Evolutionary conservation across 1,284 basidiomycete species (phyloP), one percentile per base, ranked within the genome.

Genomic region (Cutaneotrichosporon sp.): DNA sequence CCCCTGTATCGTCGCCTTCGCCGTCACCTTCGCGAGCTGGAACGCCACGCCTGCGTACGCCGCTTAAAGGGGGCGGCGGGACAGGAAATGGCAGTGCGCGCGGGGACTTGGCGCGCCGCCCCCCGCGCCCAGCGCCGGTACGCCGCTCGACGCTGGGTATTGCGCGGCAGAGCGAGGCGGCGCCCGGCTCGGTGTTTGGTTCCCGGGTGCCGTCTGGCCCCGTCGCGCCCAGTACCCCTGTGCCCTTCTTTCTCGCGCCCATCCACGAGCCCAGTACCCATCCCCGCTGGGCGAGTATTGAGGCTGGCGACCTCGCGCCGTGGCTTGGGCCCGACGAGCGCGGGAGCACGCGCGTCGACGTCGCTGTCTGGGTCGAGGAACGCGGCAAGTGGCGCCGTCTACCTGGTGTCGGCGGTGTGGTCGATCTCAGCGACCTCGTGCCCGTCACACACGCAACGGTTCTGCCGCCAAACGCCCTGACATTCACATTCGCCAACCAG

Each of bases 161-260:
- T 30, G 26, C 26, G 10, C 26, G 26, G 10, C 26, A 30, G 26
- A 30, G 26, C 26, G 26, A 30, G 26, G 26, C 26, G 26, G 26
- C 26, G 26, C 26, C 26, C 26, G 26, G 26, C 7, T 30, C 26
- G 26, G 26, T 30, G 7, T 30, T 30, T 30, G 26, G 26, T 51
- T 8, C 45, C 50, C 8, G 26, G 42, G 12, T 21, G 21, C 21
- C 10, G 22, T 43, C 17, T 23, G 14, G 18, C 34, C 20, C 13
- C 43, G n/a, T 20, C 13, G 15, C 44, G 34, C 2, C 38, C 55
- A 1, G 23, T 39, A 8, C 18, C 35, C 15, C n/a, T 5, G 51
- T 68, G 14, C 74, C 75, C 9, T 76, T 76, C 62, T 76, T 66
- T 60, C 63, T 76, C 46, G 75, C 74, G 0, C 60, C 68, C 0